These are phyloP conservation scores for Neonectria magnoliae DNA, from an alignment of 2,329 filamentous ascomycete species.

Conservation along the genomic window DNA sequence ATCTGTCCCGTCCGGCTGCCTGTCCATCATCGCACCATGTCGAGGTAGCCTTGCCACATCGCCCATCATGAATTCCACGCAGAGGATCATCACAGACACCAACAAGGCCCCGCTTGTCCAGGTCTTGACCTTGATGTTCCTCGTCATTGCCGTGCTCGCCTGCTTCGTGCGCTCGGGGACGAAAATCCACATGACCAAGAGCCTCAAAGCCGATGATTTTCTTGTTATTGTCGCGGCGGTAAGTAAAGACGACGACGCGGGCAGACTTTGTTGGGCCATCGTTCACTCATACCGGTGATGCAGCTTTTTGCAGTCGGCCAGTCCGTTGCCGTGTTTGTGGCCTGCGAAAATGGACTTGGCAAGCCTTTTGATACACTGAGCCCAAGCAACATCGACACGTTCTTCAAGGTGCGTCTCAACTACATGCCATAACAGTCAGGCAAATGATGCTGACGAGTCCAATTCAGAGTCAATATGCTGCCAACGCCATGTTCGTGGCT, in stretches of 20 bases:
- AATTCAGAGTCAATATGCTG: constrained; percentile 38
- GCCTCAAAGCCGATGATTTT: constrained; percentile 39
- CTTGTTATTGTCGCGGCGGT: constrained; percentile 41
- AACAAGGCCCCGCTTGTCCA: constrained; percentile 46
- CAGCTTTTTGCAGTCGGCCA: constrained; percentile 37
- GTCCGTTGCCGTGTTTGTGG: constrained; percentile 32
- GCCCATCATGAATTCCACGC: constrained; percentile 35
- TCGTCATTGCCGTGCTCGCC: constrained; percentile 41
- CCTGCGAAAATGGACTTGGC: constrained; percentile 39
- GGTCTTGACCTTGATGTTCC: constrained; percentile 44
- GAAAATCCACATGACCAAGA: constrained; percentile 45
- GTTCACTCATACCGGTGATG: neutral
- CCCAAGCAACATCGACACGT: constrained; percentile 22
- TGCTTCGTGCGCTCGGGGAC: constrained; percentile 41
- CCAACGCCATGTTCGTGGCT: constrained; percentile 38
- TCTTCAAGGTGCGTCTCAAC: constrained; percentile 39
- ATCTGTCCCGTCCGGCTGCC: neutral
- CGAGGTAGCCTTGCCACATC: neutral
- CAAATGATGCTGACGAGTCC: too few species aligned
- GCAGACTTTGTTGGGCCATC: too few species aligned
- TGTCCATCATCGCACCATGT: neutral
- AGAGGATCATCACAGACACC: constrained; percentile 40
- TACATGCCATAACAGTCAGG: too few species aligned
- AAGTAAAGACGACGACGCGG: constrained; percentile 6
- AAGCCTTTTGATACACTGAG: constrained; percentile 31